phyloP scores from a whole-genome alignment of 1,284 basidiomycete genomes.

The Pseudozyma sp. region DNA sequence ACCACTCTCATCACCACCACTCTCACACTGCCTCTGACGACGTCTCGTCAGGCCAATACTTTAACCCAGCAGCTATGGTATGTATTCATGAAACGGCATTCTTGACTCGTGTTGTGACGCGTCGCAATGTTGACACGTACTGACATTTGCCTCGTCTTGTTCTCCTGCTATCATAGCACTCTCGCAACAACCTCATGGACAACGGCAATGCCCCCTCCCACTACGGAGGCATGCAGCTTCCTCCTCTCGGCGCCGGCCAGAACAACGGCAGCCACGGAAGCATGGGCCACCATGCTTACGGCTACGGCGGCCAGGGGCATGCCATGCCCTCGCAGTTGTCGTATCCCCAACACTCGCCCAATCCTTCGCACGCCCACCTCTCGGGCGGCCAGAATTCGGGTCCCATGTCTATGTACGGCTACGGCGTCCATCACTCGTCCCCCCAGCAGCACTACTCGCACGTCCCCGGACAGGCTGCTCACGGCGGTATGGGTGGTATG shows the following conservation, averaged over 20 bases:
- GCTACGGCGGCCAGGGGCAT: slow-evolving; percentile 44
- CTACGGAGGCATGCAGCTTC: slow-evolving; percentile 55
- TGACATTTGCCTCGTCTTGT: slow-evolving; percentile 1
- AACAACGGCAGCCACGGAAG: slow-evolving; percentile 46
- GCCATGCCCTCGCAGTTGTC: slow-evolving; percentile 53
- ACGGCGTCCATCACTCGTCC: slow-evolving; percentile 46
- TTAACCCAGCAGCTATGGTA: slow-evolving; percentile 57
- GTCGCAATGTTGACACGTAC: background rate
- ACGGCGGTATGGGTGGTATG: slow-evolving; percentile 53
- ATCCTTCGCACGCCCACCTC: slow-evolving; percentile 48
- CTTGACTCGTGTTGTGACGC: background rate
- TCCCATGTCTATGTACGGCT: slow-evolving; percentile 55
- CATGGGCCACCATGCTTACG: slow-evolving; percentile 52
- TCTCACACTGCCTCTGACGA: slow-evolving; percentile 45
- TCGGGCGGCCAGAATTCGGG: slow-evolving; percentile 44
- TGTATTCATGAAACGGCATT: background rate
- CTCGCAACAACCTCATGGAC: slow-evolving; percentile 50
- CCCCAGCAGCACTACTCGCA: slow-evolving; percentile 56
- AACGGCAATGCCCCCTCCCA: slow-evolving; percentile 37
- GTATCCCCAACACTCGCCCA: slow-evolving; percentile 52
- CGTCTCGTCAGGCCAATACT: slow-evolving; percentile 45
- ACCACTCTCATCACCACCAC: slow-evolving; percentile 49
- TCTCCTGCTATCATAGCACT: slow-evolving; percentile 18
- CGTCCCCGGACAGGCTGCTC: slow-evolving; percentile 49
- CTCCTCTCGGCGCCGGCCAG: slow-evolving; percentile 50